phyloP scores from a whole-genome alignment of 108 stramenopile species.

The Cyclotella choctawhatcheeana region DNA sequence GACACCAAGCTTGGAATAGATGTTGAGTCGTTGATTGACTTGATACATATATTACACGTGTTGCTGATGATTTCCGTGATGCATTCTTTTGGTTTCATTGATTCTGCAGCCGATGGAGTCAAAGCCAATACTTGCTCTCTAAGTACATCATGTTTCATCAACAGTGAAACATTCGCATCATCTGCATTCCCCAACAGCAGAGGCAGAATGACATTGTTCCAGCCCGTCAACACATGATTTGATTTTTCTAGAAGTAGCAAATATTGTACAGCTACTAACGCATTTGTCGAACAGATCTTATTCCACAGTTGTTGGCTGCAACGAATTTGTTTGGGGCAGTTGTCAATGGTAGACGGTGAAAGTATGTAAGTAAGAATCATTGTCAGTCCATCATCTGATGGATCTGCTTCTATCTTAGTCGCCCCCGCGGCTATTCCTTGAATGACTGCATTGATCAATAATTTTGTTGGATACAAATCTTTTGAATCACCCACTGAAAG shows the following conservation, averaged over 20 bases:
- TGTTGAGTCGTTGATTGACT: constrained; percentile 5
- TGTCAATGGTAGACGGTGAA: constrained; percentile 9
- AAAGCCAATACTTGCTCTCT: constrained; percentile 26
- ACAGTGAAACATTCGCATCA: not conserved
- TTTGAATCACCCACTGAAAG: not conserved
- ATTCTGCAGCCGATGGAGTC: constrained; percentile 13
- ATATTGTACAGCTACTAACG: constrained; percentile 37
- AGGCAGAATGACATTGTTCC: constrained; percentile 41
- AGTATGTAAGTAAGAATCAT: constrained; percentile 15
- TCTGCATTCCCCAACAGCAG: constrained; percentile 20
- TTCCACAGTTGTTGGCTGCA: constrained; percentile 12
- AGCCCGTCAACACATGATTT: constrained; percentile 17
- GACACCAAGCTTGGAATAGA: not conserved
- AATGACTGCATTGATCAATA: no score
- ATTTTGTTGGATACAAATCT: no score
- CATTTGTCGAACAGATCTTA: constrained; percentile 38
- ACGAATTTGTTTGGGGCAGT: constrained; percentile 16
- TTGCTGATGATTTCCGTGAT: not conserved
- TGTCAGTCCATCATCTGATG: constrained; percentile 11
- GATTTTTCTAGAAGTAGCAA: constrained; percentile 12
- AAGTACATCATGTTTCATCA: constrained; percentile 15
- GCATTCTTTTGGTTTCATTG: not conserved
- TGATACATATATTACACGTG: constrained; percentile 6
- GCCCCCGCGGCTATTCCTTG: not conserved
- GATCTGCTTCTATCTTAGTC: not conserved